phyloP scores from a whole-genome alignment of 306 rosid genomes.

The Ammopiptanthus mongolicus region DNA sequence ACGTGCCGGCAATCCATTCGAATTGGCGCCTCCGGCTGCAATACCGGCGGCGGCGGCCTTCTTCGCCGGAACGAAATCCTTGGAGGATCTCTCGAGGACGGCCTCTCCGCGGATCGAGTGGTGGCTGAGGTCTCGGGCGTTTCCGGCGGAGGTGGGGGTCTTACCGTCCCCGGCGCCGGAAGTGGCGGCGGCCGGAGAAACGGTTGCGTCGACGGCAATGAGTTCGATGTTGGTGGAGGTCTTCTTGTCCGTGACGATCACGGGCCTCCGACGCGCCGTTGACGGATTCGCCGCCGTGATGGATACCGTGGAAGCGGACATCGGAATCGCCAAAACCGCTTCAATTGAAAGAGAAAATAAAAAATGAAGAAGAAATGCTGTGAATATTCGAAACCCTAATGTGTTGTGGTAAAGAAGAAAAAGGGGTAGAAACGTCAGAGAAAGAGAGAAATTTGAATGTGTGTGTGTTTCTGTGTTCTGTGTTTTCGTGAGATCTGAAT shows the following conservation, averaged over 20 bases:
- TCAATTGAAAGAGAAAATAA: neutral
- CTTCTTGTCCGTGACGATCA: constrained; percentile 48
- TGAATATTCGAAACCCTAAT: constrained; percentile 19
- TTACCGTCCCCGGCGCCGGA: constrained; percentile 29
- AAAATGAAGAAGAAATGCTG: neutral
- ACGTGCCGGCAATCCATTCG: constrained; percentile 32
- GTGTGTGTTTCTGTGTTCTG: neutral
- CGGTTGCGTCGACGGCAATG: constrained; percentile 42
- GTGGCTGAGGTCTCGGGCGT: constrained; percentile 69
- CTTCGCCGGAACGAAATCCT: constrained; percentile 40
- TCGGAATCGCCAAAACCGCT: constrained; percentile 28
- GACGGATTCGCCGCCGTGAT: constrained; percentile 81
- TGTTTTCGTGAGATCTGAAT: neutral
- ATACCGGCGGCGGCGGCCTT: constrained; percentile 5
- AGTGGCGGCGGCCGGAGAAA: constrained; percentile 29
- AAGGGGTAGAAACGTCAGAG: neutral
- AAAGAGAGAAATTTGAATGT: neutral
- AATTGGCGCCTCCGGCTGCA: constrained; percentile 13
- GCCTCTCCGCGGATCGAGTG: constrained; percentile 71
- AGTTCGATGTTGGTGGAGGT: constrained; percentile 50
- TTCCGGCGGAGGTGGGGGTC: neutral
- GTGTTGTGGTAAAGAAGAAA: neutral
- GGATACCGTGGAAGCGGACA: constrained; percentile 96
- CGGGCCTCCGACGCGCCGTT: constrained; percentile 72
- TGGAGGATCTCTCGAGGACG: constrained; percentile 39